Base-by-base conservation (phyloP, 495 filamentous ascomycete genomes). In the Aspergillus hancockii region DNA sequence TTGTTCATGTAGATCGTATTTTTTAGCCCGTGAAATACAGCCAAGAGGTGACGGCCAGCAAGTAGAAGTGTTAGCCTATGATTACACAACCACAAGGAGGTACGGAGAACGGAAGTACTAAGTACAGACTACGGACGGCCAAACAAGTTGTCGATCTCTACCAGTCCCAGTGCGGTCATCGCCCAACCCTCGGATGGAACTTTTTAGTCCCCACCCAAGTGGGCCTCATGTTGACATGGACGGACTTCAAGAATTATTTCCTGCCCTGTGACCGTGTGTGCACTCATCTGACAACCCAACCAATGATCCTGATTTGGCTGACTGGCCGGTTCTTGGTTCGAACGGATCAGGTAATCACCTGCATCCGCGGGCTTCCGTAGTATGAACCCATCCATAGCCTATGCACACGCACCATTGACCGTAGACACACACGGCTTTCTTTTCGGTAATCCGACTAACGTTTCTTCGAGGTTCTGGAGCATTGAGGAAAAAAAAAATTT, bases 331-430 rank as follows among this genome's bases (percentile, higher is more conserved):
- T 47, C 43, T 47, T 47, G 18, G 43, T 18, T 32, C 32, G 36
- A 55, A 63, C 56, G 61, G 59, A 46, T 49, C 38, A 23, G 32
- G 55, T 32, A 55, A 50, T 45, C 55, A 59, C 52, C 58, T 47
- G 50, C 60, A 73, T 70, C 71, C 71, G 71, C 65, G 62, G 22
- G 31, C 69, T 68, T 73, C 71, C 71, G 71, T 58, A 60, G 71
- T 58, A 60, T 49, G 62, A 58, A 58, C 62, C 32, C 9, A 30
- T 31, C 18, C 9, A 47, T 13, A 8, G 23, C 19, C 32, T 54
- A 54, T 40, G 31, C 8, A n/a, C 52, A 54, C 52, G 36, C 52
- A 54, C 51, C 8, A 8, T 21, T 21, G 8, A 9, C 2, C 32
- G 21, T 21, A 18, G 9, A 54, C 43, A 22, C 43, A 47, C 25